phyloP scores from a whole-genome alignment of 345 rosid genomes.

The Boechera stricta region DNA sequence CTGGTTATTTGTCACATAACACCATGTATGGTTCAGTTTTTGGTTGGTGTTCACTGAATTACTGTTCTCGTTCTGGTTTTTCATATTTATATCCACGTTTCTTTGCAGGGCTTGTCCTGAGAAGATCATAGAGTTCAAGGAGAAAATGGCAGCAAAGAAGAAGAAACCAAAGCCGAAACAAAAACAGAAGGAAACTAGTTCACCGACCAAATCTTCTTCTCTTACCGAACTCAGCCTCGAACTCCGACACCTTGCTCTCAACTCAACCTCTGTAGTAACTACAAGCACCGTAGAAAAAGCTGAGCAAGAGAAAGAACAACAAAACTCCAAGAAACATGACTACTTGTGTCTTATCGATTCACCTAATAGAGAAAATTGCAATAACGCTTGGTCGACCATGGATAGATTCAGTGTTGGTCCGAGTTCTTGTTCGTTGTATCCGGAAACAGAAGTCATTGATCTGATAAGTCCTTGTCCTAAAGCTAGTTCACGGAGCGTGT shows the following conservation, averaged over 20 bases:
- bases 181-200: constrained; percentile 53
- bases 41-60: constrained; percentile 2
- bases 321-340: constrained; percentile 30
- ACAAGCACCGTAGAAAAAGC: constrained; percentile 42
- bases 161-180: constrained; percentile 46
- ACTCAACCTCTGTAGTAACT: constrained; percentile 35
- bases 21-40: constrained; percentile 8
- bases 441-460: constrained; percentile 61
- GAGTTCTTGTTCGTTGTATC: constrained; percentile 10
- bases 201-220: constrained; percentile 34
- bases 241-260: constrained; percentile 68
- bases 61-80: not conserved
- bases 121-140: constrained; percentile 71
- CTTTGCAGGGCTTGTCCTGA: constrained; percentile 82
- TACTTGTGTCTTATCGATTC: constrained; percentile 40
- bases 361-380: constrained; percentile 28
- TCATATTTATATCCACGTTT: constrained; percentile 11
- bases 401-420: constrained; percentile 19
- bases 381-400: constrained; percentile 5
- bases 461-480: constrained; percentile 77
- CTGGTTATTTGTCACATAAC: not conserved
- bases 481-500: constrained; percentile 22
- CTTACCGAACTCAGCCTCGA: constrained; percentile 56
- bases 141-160: constrained; percentile 58
- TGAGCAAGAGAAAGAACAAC: constrained; percentile 33